These are phyloP conservation scores for Russula brevipes DNA, from an alignment of 768 basidiomycete genomes.

Conservation along the genomic window DNA sequence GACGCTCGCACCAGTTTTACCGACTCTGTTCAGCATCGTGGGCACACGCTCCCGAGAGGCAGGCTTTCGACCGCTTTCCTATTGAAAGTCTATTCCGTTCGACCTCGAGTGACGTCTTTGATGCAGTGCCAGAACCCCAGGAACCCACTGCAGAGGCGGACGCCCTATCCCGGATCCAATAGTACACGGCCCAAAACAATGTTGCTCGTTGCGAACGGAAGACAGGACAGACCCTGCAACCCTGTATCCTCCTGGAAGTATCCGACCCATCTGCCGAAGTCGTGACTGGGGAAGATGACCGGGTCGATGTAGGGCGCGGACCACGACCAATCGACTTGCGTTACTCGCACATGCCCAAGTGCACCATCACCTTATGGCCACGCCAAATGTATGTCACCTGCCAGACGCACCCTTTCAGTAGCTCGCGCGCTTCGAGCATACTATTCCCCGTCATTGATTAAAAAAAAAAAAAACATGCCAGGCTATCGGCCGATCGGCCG, in stretches of 20 bases:
- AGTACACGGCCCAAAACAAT: constrained; percentile 52
- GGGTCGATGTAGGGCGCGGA: constrained; percentile 54
- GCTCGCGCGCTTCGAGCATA: constrained; percentile 16
- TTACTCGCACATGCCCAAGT: constrained; percentile 25
- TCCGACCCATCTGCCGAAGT: constrained; percentile 27
- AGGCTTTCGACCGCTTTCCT: constrained; percentile 54
- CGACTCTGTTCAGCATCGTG: constrained; percentile 56
- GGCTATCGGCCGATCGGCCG: too few relatives aligned
- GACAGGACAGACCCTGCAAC: constrained; percentile 17
- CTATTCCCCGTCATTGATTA: neutral
- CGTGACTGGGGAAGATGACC: constrained; percentile 38
- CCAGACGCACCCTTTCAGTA: constrained; percentile 25
- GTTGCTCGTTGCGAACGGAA: constrained; percentile 16
- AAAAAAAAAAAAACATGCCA: too few relatives aligned
- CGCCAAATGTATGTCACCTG: constrained; percentile 10
- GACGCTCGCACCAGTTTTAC: constrained; percentile 41
- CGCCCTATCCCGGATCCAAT: constrained; percentile 48
- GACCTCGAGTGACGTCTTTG: constrained; percentile 46
- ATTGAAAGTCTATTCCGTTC: constrained; percentile 53
- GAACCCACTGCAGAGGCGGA: constrained; percentile 20
- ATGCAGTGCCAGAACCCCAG: constrained; percentile 27
- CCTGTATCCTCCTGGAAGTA: constrained; percentile 28
- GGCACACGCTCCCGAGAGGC: constrained; percentile 68
- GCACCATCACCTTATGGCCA: neutral
- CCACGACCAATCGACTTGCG: constrained; percentile 35